Evolutionary conservation across 345 rosid genomes (phyloP).

Genomic region (Pistacia atlantica): DNA sequence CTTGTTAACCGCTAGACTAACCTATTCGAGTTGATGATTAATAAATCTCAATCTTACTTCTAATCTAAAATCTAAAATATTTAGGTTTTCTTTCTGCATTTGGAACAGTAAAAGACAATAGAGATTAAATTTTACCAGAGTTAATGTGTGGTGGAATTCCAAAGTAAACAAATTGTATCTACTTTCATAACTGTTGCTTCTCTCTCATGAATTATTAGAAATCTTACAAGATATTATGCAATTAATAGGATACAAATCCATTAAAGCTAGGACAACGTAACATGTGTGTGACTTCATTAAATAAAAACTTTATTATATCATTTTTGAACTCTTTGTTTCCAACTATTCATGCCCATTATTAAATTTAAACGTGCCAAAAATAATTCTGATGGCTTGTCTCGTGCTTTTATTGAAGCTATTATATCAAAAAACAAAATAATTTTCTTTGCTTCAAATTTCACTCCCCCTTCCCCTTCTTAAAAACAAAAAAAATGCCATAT

Average conservation of each 20-base stretch:
- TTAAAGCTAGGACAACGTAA: background rate
- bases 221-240: background rate
- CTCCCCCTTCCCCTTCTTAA: too few relatives aligned
- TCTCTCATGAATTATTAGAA: constrained; percentile 21
- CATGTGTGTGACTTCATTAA: constrained; percentile 18
- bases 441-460: too few relatives aligned
- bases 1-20: too few relatives aligned
- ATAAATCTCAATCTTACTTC: too few relatives aligned
- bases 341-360: background rate
- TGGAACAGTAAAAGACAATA: background rate
- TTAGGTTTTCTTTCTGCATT: background rate
- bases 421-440: too few relatives aligned
- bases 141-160: too few relatives aligned
- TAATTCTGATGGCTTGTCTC: background rate
- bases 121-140: background rate
- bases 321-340: background rate
- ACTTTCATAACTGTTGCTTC: background rate
- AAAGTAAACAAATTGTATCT: too few relatives aligned
- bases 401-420: background rate
- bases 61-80: too few relatives aligned
- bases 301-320: background rate
- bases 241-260: background rate
- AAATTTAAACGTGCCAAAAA: background rate
- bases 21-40: too few relatives aligned
- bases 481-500: too few relatives aligned